Evolutionary conservation across 495 filamentous ascomycete genomes (phyloP).

Genomic region (Neurospora sp.): DNA sequence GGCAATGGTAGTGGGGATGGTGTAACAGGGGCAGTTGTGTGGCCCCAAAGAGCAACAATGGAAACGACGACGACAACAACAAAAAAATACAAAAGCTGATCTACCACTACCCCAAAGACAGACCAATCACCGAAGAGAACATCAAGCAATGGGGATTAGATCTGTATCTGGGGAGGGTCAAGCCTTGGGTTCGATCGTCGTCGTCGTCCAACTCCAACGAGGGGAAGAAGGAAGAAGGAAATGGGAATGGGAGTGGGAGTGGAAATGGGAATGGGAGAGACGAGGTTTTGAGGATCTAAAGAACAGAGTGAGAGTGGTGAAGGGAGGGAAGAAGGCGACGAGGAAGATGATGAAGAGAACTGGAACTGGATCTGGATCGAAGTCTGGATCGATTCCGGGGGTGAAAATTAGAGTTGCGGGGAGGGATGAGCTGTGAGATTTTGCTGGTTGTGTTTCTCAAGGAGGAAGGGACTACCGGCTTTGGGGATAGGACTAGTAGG

Average conservation of each 20-base stretch:
- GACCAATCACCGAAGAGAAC: conserved; percentile 9
- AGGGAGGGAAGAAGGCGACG: conserved; percentile 8
- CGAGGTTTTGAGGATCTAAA: neutral
- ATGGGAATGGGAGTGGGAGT: neutral
- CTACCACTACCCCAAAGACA: conserved; percentile 23
- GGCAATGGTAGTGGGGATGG: neutral
- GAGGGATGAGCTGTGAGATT: conserved; percentile 20
- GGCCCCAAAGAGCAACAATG: neutral
- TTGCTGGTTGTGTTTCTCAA: neutral
- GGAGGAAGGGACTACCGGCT: neutral
- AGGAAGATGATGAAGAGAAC: conserved; percentile 15
- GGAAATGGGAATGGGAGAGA: neutral
- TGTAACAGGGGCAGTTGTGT: neutral
- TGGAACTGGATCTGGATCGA: neutral
- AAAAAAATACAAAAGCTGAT: conserved; percentile 11
- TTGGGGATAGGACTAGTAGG: too few species aligned
- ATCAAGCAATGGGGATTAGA: conserved; percentile 25
- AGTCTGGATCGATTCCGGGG: conserved; percentile 11
- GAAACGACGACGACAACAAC: neutral
- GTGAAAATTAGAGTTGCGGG: conserved; percentile 21
- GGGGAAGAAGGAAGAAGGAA: neutral
- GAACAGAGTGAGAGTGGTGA: neutral
- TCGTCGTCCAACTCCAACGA: conserved; percentile 6
- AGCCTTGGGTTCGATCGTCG: conserved; percentile 25
- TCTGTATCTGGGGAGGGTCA: conserved; percentile 23